Evolutionary conservation across 2,329 filamentous ascomycete genomes (phyloP), one percentile per base, ranked within the genome.

Genomic region (Colletotrichum orbiculare): DNA sequence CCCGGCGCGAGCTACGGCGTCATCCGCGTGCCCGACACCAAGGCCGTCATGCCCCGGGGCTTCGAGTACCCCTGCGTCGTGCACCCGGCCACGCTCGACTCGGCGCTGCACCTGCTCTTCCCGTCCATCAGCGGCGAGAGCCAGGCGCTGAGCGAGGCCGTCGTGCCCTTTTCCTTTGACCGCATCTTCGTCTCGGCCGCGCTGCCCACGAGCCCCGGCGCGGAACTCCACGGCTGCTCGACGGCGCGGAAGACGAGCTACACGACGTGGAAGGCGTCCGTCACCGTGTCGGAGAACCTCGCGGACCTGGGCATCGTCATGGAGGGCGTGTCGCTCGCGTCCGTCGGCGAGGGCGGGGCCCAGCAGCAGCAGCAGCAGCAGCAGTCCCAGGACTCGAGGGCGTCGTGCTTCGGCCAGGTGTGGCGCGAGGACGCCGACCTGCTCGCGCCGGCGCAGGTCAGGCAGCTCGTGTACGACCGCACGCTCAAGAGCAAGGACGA

Each of bases 1-100:
- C 54, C 46, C 4, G 41, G 17, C 17, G 37, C 52, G 7, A 59
- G 60, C 10, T 56, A 55, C 46, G 65, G 60, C 13, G 15, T 53
- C 1, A 64, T 67, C 9, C 46, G 47, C 17, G 56, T 65, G 7
- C 60, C 65, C 6, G 61, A 67, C 33, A 64, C 61, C 13, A 65
- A 60, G 49, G 52, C 61, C 8, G 49, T 56, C 53, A 67, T 67
- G 65, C 65, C 65, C 47, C 65, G 60, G 53, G 55, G 57, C 25
- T 60, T 65, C 39, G 60, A 67, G 37, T 65, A 55, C 52, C 47
- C 61, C 8, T 65, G 15, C 8, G 60, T 64, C 3, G 61, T 67
- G n/a, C 65, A 67, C 15, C 65, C 65, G 9, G 65, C 65, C 37
- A 65, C 62, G 13, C 62, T 60, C n/a, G 66, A 67, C 57, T 56